phyloP scores from a whole-genome alignment of 305 asterid species.

The Rubia tinctorum region DNA sequence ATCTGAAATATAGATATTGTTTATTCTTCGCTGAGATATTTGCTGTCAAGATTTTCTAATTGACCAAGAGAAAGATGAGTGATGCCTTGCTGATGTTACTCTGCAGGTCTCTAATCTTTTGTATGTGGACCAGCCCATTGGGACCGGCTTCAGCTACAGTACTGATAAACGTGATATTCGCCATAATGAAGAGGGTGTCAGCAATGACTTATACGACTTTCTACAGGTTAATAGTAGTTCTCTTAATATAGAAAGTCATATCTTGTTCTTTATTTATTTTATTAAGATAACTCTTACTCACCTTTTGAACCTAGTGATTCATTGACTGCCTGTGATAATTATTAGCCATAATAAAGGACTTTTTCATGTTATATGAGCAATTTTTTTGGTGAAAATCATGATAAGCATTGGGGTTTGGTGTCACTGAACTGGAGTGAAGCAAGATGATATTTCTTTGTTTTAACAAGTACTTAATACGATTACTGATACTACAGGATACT shows the following conservation, averaged over 20 bases:
- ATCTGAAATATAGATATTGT: not conserved
- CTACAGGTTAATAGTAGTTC: slow-evolving; percentile 49
- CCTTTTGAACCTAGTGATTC: not conserved
- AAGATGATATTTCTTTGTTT: not conserved
- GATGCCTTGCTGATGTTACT: slow-evolving; percentile 23
- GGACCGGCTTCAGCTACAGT: slow-evolving; percentile 96
- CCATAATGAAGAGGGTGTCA: slow-evolving; percentile 78
- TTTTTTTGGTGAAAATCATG: not conserved
- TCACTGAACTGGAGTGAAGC: not conserved
- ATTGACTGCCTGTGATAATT: not conserved
- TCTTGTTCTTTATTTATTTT: not conserved
- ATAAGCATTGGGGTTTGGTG: not conserved
- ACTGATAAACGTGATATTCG: slow-evolving; percentile 80
- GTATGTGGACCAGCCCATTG: slow-evolving; percentile 94
- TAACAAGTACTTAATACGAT: not conserved
- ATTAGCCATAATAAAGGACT: not conserved
- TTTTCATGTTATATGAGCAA: not conserved
- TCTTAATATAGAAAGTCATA: not conserved
- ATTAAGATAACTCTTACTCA: not conserved
- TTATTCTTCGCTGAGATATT: not conserved
- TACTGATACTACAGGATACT: not conserved
- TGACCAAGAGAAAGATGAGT: slow-evolving; percentile 5
- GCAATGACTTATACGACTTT: slow-evolving; percentile 90
- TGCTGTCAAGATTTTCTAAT: not conserved
- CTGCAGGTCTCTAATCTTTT: slow-evolving; percentile 85